Conservation (phyloP, 495 filamentous ascomycete species). For the Chaetomidium leptoderma region DNA sequence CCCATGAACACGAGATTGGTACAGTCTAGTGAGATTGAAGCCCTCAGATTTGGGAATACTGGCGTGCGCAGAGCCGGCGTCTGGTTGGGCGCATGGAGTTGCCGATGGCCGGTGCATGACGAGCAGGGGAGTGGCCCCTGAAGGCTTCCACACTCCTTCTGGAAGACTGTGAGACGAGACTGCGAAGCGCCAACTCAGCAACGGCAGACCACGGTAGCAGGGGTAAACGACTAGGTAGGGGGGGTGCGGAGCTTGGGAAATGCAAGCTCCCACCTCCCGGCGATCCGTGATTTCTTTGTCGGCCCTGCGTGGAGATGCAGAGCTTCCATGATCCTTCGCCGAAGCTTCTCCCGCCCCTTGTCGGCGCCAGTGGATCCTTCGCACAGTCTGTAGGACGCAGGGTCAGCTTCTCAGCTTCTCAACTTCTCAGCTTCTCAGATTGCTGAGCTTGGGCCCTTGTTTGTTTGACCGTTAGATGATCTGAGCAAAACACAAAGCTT, state of each 20-base stretch:
- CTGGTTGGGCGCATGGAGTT: slow-evolving; percentile 7
- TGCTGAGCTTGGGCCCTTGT: background rate
- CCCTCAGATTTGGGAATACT: background rate
- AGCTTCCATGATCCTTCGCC: slow-evolving; percentile 22
- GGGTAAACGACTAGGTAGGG: no score
- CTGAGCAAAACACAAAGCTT: background rate
- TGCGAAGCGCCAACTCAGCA: background rate
- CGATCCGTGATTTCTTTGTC: slow-evolving; percentile 10
- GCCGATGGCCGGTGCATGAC: slow-evolving; percentile 13
- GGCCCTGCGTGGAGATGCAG: background rate
- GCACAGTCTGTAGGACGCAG: slow-evolving; percentile 8
- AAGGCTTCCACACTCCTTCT: slow-evolving; percentile 28
- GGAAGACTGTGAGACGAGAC: slow-evolving; percentile 23
- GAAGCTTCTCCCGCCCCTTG: slow-evolving; percentile 19
- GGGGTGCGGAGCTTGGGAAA: background rate
- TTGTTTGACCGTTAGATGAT: background rate
- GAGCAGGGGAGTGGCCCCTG: slow-evolving; percentile 22
- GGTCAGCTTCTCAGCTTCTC: background rate
- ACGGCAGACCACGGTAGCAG: no score
- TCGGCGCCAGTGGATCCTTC: slow-evolving; percentile 12
- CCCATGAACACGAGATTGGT: slow-evolving; percentile 1
- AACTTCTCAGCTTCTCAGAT: background rate
- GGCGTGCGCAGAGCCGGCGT: background rate
- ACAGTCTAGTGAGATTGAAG: background rate
- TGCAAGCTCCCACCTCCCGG: background rate